Percentiles rank a stretch among this genome's conserved stretches.
Evolutionary conservation across 2,329 filamentous ascomycete genomes (phyloP).

Genomic region (Aureobasidium vineae): DNA sequence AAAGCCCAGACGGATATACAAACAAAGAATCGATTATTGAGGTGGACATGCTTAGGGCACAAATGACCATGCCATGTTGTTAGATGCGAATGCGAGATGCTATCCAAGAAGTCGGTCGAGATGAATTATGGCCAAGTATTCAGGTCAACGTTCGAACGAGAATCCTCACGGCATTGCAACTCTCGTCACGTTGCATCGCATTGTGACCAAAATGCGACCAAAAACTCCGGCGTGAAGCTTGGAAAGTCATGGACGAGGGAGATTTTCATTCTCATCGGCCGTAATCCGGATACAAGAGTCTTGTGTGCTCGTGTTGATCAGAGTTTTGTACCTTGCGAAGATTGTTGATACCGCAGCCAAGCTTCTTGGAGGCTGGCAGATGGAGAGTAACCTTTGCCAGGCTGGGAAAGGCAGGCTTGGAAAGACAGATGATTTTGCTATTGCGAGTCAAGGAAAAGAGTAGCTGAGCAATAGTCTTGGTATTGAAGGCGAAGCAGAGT

Average conservation of each 20-base stretch:
- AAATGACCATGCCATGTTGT: background rate
- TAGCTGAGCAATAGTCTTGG: background rate
- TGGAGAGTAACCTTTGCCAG: background rate
- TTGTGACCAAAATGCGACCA: background rate
- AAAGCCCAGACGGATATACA: background rate
- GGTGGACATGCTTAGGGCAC: background rate
- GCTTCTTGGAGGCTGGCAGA: conserved; percentile 15
- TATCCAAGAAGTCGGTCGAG: background rate
- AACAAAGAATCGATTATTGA: background rate
- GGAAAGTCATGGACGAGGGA: background rate
- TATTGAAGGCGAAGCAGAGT: conserved; percentile 1
- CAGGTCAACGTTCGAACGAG: conserved; percentile 7
- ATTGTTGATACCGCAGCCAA: conserved; percentile 3
- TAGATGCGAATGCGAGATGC: background rate
- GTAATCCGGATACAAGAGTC: conserved; percentile 22
- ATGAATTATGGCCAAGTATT: background rate
- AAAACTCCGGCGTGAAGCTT: background rate
- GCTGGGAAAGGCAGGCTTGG: background rate
- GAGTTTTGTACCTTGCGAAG: conserved; percentile 4
- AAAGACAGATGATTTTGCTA: background rate
- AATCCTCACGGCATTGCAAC: background rate
- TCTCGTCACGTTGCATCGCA: background rate
- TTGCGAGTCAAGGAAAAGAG: background rate
- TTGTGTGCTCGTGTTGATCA: conserved; percentile 12
- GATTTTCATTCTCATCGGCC: background rate